Conservation (phyloP, 1,284 basidiomycete species). For the Tremellales sp. region DNA sequence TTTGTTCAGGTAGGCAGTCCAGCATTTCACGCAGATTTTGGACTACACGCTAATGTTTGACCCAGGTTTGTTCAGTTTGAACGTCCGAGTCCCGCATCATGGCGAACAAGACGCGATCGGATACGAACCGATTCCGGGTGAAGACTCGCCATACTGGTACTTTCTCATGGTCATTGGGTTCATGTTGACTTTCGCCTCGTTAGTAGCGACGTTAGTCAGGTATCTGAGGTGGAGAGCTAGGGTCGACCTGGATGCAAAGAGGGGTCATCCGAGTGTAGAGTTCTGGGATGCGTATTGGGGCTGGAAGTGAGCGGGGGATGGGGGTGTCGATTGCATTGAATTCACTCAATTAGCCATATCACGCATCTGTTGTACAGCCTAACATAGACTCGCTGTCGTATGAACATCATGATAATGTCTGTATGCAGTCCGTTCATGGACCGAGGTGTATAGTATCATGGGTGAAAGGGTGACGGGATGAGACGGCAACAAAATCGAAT, state of each 20-base stretch:
- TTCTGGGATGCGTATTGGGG: slow-evolving; percentile 45
- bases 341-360: too few species aligned
- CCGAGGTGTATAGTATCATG: too few species aligned
- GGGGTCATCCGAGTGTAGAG: slow-evolving; percentile 26
- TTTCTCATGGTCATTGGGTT: slow-evolving; percentile 41
- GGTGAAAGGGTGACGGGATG: too few species aligned
- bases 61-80: slow-evolving; percentile 64
- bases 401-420: too few species aligned
- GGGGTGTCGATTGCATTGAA: too few species aligned
- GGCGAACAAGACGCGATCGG: slow-evolving; percentile 16
- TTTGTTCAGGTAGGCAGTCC: slow-evolving; percentile 56
- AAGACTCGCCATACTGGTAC: slow-evolving; percentile 24
- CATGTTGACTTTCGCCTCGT: slow-evolving; percentile 34
- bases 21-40: slow-evolving; percentile 18
- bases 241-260: slow-evolving; percentile 23
- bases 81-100: slow-evolving; percentile 54
- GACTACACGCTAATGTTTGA: slow-evolving; percentile 8
- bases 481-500: too few species aligned
- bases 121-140: slow-evolving; percentile 27
- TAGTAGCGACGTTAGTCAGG: slow-evolving; percentile 39
- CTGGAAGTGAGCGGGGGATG: slow-evolving; percentile 20
- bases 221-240: slow-evolving; percentile 43
- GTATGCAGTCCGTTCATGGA: too few species aligned
- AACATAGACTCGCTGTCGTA: too few species aligned
- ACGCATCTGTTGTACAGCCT: too few species aligned